phyloP scores from a whole-genome alignment of 2,329 filamentous ascomycete species.

The Paecilomyces fulvus region DNA sequence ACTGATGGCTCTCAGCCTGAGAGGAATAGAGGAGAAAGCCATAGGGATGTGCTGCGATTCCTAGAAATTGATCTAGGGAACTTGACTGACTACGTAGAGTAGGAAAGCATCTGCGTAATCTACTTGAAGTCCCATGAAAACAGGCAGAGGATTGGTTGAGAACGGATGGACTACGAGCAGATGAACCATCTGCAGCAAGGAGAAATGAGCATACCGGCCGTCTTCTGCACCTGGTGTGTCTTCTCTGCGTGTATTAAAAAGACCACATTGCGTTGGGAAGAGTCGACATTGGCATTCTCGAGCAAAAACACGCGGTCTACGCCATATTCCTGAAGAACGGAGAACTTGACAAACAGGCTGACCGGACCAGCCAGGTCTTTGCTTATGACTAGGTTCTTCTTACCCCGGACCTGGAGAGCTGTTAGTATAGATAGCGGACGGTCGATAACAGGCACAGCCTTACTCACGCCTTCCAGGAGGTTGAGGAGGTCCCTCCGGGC shows the following conservation, averaged over 20 bases:
- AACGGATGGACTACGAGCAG: conserved; percentile 5
- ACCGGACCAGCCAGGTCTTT: conserved; percentile 82
- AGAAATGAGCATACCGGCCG: conserved; percentile 64
- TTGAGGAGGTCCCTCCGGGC: conserved; percentile 82
- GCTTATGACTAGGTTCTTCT: conserved; percentile 96
- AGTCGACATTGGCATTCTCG: conserved; percentile 91
- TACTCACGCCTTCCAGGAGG: conserved; percentile 89
- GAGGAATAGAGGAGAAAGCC: conserved; percentile 28
- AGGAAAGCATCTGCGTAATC: conserved; percentile 46
- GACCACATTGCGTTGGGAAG: conserved; percentile 87
- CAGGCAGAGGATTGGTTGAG: conserved; percentile 7
- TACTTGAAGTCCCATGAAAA: conserved; percentile 47
- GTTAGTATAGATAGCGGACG: conserved; percentile 21
- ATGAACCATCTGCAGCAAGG: conserved; percentile 1
- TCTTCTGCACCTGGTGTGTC: conserved; percentile 69
- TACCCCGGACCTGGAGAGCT: conserved; percentile 72
- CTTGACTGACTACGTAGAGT: conserved; percentile 52
- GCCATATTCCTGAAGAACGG: conserved; percentile 90
- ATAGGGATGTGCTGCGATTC: conserved; percentile 32
- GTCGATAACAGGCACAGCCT: conserved; percentile 20
- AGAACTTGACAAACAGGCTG: conserved; percentile 88
- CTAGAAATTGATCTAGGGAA: conserved; percentile 40
- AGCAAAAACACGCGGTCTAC: conserved; percentile 96
- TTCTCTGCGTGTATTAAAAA: conserved; percentile 90
- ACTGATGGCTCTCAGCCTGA: conserved; percentile 45